phyloP scores from a whole-genome alignment of 345 rosid species.

The Eucalyptus regnans region DNA sequence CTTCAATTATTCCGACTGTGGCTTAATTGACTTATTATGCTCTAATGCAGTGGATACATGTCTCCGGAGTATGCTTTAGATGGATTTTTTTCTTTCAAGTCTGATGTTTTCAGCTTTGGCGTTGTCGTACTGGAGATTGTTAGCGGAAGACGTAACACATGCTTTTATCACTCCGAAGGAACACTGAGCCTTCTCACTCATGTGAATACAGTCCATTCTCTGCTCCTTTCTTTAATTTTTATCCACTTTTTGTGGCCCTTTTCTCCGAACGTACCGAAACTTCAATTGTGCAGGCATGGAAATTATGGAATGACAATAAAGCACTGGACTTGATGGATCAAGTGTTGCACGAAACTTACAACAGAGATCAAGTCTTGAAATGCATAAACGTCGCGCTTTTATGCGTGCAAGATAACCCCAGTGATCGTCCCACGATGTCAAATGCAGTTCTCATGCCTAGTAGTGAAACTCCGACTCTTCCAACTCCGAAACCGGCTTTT shows the following conservation, averaged over 20 bases:
- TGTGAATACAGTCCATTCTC: conserved; percentile 6
- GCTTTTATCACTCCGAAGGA: conserved; percentile 9
- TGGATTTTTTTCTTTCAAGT: conserved; percentile 48
- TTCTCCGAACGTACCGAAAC: background rate
- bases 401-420: conserved; percentile 49
- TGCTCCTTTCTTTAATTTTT: background rate
- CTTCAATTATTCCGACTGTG: fast-evolving
- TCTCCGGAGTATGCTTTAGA: conserved; percentile 60
- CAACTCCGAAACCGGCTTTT: conserved; percentile 41
- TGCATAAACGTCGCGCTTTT: conserved; percentile 44
- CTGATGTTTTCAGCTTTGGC: conserved; percentile 57
- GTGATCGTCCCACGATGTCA: conserved; percentile 47
- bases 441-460: conserved; percentile 39
- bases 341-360: conserved; percentile 3
- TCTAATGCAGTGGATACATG: conserved; percentile 48
- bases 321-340: conserved; percentile 24
- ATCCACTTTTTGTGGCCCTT: background rate
- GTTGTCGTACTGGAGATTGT: conserved; percentile 43
- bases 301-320: conserved; percentile 26
- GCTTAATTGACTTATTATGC: background rate
- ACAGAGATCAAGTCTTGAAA: conserved; percentile 12
- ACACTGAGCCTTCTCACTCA: conserved; percentile 30
- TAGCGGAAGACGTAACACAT: conserved; percentile 33
- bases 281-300: conserved; percentile 31
- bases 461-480: conserved; percentile 18